Percentiles rank a stretch among this genome's conserved stretches.
Evolutionary conservation across 2,329 filamentous ascomycete genomes (phyloP).

Genomic region (Hypoxylon sp.): DNA sequence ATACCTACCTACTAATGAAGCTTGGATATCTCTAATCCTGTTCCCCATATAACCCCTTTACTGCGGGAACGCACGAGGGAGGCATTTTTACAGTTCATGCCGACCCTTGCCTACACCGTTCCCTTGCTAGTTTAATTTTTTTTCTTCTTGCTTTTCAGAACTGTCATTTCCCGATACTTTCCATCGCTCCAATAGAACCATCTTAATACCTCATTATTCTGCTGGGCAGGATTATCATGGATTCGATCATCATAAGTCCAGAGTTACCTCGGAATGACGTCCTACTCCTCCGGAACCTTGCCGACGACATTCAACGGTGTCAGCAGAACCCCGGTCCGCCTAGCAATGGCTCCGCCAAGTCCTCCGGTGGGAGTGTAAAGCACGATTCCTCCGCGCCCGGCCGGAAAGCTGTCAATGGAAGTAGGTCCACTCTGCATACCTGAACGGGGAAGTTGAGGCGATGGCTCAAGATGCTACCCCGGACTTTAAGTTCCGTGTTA

Average conservation of each 20-base stretch:
- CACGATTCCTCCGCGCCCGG: conserved; percentile 22
- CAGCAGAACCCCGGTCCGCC: conserved; percentile 40
- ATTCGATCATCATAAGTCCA: conserved; percentile 53
- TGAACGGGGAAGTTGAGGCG: conserved; percentile 17
- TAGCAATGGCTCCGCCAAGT: conserved; percentile 21
- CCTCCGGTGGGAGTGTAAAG: conserved; percentile 20
- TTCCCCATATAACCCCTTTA: conserved; percentile 8
- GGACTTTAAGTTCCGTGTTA: conserved; percentile 27
- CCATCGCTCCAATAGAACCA: conserved; percentile 1
- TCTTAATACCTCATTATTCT: conserved; percentile 29
- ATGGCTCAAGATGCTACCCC: conserved; percentile 24
- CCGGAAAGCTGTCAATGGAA: conserved; percentile 39
- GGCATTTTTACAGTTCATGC: conserved; percentile 16
- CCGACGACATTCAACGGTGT: conserved; percentile 56
- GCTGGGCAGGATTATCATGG: conserved; percentile 38
- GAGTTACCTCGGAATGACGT: conserved; percentile 60
- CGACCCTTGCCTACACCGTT: conserved; percentile 35
- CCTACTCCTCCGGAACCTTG: conserved; percentile 59
- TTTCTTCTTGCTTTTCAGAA: conserved; percentile 12
- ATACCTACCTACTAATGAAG: conserved; percentile 1
- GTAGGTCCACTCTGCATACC: conserved; percentile 38
- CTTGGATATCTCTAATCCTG: background rate
- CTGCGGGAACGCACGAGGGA: conserved; percentile 1
- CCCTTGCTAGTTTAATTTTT: conserved; percentile 26
- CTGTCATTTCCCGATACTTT: conserved; percentile 16